Conservation (phyloP, 805 yeast genomes). For the Pichia sporocuriosa region DNA sequence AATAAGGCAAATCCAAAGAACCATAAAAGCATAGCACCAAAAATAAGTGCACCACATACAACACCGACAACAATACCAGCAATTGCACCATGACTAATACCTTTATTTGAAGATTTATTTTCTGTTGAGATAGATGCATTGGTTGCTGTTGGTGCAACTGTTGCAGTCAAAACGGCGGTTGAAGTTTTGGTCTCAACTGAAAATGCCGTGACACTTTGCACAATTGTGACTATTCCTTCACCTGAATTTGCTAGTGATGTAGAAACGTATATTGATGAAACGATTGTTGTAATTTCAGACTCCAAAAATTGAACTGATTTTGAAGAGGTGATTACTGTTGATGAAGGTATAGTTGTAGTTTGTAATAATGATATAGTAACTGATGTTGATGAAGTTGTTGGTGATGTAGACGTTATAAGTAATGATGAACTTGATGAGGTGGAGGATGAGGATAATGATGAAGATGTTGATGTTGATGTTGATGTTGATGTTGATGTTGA, state of each 20-base stretch:
- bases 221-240: conserved; percentile 17
- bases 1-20: conserved; percentile 11
- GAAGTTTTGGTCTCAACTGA: conserved; percentile 14
- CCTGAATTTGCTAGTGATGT: conserved; percentile 8
- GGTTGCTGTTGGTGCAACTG: conserved; percentile 9
- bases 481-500: conserved; percentile 13
- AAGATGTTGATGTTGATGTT: conserved; percentile 16
- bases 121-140: background rate
- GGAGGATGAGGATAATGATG: conserved; percentile 17
- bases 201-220: conserved; percentile 20
- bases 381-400: conserved; percentile 7
- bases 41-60: conserved; percentile 21
- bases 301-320: conserved; percentile 7
- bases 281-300: conserved; percentile 12
- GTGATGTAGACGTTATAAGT: conserved; percentile 15
- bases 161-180: conserved; percentile 9
- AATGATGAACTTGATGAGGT: conserved; percentile 12
- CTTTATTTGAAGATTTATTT: conserved; percentile 1
- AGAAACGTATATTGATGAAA: conserved; percentile 12
- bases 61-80: conserved; percentile 32
- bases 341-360: conserved; percentile 5
- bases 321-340: conserved; percentile 8
- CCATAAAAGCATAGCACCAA: conserved; percentile 16
- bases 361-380: background rate
- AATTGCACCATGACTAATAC: conserved; percentile 28